Evolutionary conservation across 2,329 filamentous ascomycete genomes (phyloP).

Genomic region (Scorias spongiosa): DNA sequence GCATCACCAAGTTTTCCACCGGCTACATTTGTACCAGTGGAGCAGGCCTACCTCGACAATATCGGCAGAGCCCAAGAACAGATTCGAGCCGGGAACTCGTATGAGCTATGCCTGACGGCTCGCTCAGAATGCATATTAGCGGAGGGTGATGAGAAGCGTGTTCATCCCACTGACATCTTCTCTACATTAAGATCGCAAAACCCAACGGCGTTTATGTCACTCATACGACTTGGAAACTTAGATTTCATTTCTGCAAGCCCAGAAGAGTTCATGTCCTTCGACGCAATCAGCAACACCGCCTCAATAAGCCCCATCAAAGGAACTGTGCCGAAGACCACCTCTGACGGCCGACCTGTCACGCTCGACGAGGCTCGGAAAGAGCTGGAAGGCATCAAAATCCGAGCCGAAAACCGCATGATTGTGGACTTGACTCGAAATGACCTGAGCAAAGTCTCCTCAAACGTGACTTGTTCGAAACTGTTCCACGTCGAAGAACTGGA

Average conservation of each 20-base stretch:
- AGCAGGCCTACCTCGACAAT: constrained; percentile 43
- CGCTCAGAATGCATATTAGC: constrained; percentile 37
- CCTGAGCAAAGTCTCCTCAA: constrained; percentile 52
- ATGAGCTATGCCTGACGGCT: constrained; percentile 71
- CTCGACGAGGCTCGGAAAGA: constrained; percentile 57
- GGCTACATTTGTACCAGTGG: constrained; percentile 2
- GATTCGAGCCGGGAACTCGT: constrained; percentile 65
- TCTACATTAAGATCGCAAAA: constrained; percentile 49
- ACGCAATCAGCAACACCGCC: constrained; percentile 40
- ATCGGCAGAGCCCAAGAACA: constrained; percentile 55
- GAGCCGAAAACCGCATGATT: constrained; percentile 96
- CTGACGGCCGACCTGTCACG: constrained; percentile 36
- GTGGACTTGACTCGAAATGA: constrained; percentile 93
- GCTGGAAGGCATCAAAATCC: constrained; percentile 71
- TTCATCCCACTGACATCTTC: constrained; percentile 28
- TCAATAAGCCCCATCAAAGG: constrained; percentile 93
- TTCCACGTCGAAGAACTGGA: constrained; percentile 84
- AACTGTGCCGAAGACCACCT: constrained; percentile 63
- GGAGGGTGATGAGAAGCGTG: background rate
- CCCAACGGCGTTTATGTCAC: constrained; percentile 74
- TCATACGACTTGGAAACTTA: constrained; percentile 49
- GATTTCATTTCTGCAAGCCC: constrained; percentile 74
- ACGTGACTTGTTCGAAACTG: constrained; percentile 60
- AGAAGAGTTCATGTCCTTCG: constrained; percentile 69
- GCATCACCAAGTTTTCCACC: background rate